These are phyloP conservation scores for Thuidium tamariscinum DNA, from an alignment of 225 moss, liverwort and hornwort species.

Conservation along the genomic window DNA sequence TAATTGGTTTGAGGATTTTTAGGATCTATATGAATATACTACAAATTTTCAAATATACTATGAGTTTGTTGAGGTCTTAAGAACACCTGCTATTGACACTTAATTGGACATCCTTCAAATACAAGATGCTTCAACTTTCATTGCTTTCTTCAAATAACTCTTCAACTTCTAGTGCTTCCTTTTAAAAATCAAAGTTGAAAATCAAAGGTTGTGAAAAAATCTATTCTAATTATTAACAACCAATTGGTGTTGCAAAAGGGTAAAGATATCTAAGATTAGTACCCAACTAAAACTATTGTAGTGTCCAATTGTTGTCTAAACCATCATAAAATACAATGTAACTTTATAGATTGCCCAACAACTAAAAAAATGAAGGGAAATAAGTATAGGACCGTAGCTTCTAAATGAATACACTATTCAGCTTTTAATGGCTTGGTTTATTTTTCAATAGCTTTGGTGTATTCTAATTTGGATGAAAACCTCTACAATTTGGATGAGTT, in stretches of 20 bases:
- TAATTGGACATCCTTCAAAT: not conserved
- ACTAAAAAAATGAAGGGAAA: no score
- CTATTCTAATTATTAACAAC: not conserved
- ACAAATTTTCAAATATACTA: not conserved
- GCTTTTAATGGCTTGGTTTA: not conserved
- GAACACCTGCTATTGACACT: not conserved
- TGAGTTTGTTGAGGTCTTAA: not conserved
- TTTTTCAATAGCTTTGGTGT: rapidly evolving
- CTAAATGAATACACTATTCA: not conserved
- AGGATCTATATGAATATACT: not conserved
- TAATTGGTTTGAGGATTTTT: not conserved
- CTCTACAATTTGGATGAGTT: not conserved
- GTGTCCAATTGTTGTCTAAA: not conserved
- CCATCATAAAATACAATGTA: no score
- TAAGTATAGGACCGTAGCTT: not conserved
- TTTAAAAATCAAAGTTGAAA: not conserved
- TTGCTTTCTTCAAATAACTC: not conserved
- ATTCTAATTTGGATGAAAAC: not conserved
- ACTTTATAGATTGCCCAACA: no score
- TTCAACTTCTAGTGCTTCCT: not conserved
- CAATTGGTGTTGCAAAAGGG: not conserved
- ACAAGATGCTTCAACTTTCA: not conserved
- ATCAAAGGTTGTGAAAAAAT: not conserved
- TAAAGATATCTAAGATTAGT: not conserved
- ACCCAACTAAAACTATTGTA: rapidly evolving